Evolutionary conservation across 805 yeast species (phyloP), one percentile per base, ranked within the genome.

Genomic region (Candida namnaoensis): DNA sequence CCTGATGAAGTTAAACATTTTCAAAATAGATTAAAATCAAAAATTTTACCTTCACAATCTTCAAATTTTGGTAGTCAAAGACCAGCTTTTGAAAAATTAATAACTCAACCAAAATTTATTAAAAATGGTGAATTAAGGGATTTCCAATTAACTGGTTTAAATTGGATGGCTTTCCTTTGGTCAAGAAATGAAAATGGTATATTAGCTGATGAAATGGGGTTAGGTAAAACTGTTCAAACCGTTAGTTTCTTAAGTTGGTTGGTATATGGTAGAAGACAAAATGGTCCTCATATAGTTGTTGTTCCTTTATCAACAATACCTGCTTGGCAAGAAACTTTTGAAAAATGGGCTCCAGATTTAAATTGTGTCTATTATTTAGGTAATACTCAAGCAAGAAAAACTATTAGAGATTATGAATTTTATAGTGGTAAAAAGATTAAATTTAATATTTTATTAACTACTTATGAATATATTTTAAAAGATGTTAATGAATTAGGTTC

Each of bases 91-190:
- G 96, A 88, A 60, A 93, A 91, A 58, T 69, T 93, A 40, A 74
- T 75, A 27, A 73, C 72, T 41, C 99, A 93, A 64, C 99, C 99
- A 1, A 71, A 80, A 12, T 93, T 83, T 56, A 81, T 93, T 49
- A 88, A 88, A 58, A 81, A 83, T 55, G 96, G 97, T 39, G 93
- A 84, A 60, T 72, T 93, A 48, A 78, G 99, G 60, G 99, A 93
- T 66, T 93, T 93, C 75, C 99, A 93, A 68, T 73, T 93, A 60
- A 93, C 99, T 0, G 99, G 99, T 43, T 74, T 93, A 47, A 93
- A 93, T 63, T 93, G 99, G 99, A 93, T 93, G 99, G 99, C 99
- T 0, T 93, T 91, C 60, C 68, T 93, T 46, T 93, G 99, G 99
- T 87, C 96, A 5, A 77, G 97, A 54, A 87, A 91, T 62, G 97